Base-by-base conservation (phyloP, 2,329 filamentous ascomycete genomes). In the Cadophora sp. region DNA sequence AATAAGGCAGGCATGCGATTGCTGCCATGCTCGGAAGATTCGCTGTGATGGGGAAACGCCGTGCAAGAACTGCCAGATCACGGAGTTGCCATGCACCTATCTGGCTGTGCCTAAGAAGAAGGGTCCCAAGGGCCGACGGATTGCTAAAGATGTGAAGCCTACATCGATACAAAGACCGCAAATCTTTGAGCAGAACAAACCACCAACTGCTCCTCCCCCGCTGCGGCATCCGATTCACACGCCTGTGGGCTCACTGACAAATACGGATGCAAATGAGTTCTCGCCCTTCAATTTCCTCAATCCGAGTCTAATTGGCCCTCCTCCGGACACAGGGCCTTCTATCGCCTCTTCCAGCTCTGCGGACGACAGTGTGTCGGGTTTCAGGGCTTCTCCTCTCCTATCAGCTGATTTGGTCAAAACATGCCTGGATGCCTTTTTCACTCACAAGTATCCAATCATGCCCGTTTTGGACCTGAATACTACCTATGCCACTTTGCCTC, bases 391-490 rank as follows among this genome's bases (percentile, higher is more conserved):
- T 30, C 64, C 64, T 62, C 11, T 66, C 6, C 27, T 68, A 18
- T 63, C 66, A 41, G 61, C 55, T 33, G 58, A 64, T 16, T 33
- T 70, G 33, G 64, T 78, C 18, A 59, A 41, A 47, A 72, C 71
- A 55, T 78, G 75, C 20, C 45, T 79, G 0, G 72, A 78, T 53
- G 77, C 73, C 1, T 79, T 76, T 27, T 78, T 79, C 55, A 73
- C 68, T 33, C 76, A 79, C 60, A 79, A 79, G 60, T 78, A 79
- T 20, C 76, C 77, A 0, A 74, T 79, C 3, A 79, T 76, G 18
- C 77, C 77, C 0, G 75, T 79, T 16, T 27, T 79, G 1, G 62
- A 78, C 55, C 73, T 70, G 1, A 64, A 65, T 11, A n/a, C 71
- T 1, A 67, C 74, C 6, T 68, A 73, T 3, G 63, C 69, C 20